A percentile compares a stretch with the other conserved stretches of the same genome.
Conservation (phyloP, 805 yeast species). For the Wickerhamiella musiphila region DNA sequence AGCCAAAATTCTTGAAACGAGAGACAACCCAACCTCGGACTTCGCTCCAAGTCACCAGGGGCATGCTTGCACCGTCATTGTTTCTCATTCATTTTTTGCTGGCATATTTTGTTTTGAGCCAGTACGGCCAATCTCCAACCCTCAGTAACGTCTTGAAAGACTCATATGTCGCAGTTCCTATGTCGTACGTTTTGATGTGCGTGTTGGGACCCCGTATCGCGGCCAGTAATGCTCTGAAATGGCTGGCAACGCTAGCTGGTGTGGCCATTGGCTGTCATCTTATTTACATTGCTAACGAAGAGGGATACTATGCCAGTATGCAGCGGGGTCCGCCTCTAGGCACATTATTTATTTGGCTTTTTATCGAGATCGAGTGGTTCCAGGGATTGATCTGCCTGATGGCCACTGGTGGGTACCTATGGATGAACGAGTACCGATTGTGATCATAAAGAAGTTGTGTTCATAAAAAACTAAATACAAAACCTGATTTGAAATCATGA, state of each 20-base stretch:
- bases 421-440: too few relatives aligned
- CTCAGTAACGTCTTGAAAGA: conserved; percentile 9
- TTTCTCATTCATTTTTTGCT: conserved; percentile 21
- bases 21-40: too few relatives aligned
- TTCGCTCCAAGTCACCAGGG: too few relatives aligned
- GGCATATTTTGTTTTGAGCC: conserved; percentile 22
- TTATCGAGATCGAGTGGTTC: conserved; percentile 25
- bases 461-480: too few relatives aligned
- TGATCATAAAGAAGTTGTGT: too few relatives aligned
- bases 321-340: conserved; percentile 26
- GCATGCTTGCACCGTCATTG: conserved; percentile 16
- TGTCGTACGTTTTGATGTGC: conserved; percentile 18
- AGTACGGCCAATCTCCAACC: conserved; percentile 19
- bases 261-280: conserved; percentile 21
- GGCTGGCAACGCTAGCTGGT: conserved; percentile 13
- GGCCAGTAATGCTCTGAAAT: conserved; percentile 2
- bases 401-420: too few relatives aligned
- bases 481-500: neutral
- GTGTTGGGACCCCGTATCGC: too few relatives aligned
- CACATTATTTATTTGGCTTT: conserved; percentile 25
- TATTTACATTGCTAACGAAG: conserved; percentile 19
- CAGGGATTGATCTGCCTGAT: too few relatives aligned
- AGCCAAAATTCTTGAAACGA: too few relatives aligned
- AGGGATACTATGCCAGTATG: conserved; percentile 25
- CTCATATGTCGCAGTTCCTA: conserved; percentile 17